Evolutionary conservation across 2,329 filamentous ascomycete genomes (phyloP).

Genomic region (Capronia epimyces): DNA sequence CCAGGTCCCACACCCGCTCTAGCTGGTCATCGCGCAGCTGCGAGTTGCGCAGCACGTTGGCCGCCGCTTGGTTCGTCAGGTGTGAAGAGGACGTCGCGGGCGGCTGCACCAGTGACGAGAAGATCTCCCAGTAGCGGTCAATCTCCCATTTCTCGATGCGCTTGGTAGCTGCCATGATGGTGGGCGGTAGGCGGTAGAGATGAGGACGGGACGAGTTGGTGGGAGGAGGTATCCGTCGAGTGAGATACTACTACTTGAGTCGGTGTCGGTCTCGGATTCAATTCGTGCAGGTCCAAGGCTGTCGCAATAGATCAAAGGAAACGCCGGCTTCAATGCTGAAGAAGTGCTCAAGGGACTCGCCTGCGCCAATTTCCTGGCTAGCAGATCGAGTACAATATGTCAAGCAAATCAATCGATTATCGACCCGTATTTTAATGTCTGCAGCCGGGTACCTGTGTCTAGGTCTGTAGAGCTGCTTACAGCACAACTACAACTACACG

Average conservation of each 20-base stretch:
- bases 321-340: not conserved
- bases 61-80: conserved; percentile 64
- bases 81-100: conserved; percentile 44
- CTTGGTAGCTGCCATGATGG: conserved; percentile 20
- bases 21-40: conserved; percentile 73
- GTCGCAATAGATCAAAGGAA: not conserved
- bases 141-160: conserved; percentile 66
- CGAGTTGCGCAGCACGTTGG: conserved; percentile 67
- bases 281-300: not conserved
- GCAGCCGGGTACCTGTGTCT: no score
- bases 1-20: conserved; percentile 95
- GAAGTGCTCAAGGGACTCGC: not conserved
- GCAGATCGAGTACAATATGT: no score
- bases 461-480: no score
- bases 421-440: no score
- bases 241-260: no score
- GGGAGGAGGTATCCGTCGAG: no score
- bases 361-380: no score
- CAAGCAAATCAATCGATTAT: no score
- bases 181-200: not conserved
- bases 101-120: conserved; percentile 52
- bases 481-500: no score
- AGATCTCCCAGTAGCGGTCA: conserved; percentile 76
- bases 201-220: not conserved
- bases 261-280: not conserved